Conservation (phyloP, 331 rosid genomes). For the Erythrophleum ivorense region DNA sequence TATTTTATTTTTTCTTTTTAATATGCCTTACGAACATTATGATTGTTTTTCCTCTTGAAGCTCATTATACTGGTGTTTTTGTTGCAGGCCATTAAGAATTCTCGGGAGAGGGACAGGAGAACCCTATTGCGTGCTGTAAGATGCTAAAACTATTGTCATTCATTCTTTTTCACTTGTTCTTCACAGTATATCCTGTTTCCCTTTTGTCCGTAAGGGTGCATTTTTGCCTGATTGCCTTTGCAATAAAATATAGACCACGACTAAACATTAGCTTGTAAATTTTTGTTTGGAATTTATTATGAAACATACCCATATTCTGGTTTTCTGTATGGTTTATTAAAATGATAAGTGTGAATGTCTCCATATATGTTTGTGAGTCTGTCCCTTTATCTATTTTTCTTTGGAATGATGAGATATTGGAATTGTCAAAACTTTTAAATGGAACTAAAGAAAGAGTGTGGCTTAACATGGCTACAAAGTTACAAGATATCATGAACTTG, state of each 20-base stretch:
- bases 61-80: slow-evolving; percentile 39
- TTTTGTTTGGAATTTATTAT: not conserved
- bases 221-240: slow-evolving; percentile 6
- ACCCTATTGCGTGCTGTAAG: slow-evolving; percentile 83
- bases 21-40: slow-evolving; percentile 27
- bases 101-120: slow-evolving; percentile 90
- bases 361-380: not conserved
- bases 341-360: not conserved
- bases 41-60: slow-evolving; percentile 24
- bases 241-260: not conserved
- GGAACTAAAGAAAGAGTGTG: not conserved
- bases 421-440: not conserved
- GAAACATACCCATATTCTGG: not conserved
- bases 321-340: not conserved
- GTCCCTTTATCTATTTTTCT: not conserved
- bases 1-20: not conserved
- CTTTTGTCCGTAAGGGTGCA: not conserved
- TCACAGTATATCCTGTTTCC: not conserved
- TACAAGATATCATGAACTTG: not conserved
- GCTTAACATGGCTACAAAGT: not conserved
- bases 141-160: slow-evolving; percentile 24
- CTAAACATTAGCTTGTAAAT: not conserved
- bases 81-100: slow-evolving; percentile 74
- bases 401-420: not conserved
- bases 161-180: not conserved